Percentiles rank a stretch among this genome's conserved stretches.
phyloP scores from a whole-genome alignment of 768 basidiomycete species.

The Boletales sp. region DNA sequence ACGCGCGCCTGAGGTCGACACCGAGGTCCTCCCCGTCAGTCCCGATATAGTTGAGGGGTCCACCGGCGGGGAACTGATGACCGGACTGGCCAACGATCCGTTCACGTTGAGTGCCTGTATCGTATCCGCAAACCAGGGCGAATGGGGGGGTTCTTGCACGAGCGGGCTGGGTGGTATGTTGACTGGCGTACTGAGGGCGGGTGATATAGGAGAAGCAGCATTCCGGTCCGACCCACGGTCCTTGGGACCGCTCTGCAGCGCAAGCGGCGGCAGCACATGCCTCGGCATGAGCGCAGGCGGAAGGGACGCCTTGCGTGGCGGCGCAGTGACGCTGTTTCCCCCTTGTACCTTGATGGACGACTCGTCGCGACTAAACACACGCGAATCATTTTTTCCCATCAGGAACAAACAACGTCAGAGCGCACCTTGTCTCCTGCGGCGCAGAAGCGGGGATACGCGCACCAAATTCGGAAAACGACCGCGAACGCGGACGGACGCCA shows the following conservation, averaged over 20 bases:
- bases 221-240: slow-evolving; percentile 1
- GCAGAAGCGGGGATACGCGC: slow-evolving; percentile 17
- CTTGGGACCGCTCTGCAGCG: slow-evolving; percentile 4
- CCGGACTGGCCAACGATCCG: slow-evolving; percentile 7
- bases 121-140: slow-evolving; percentile 2
- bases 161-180: slow-evolving; percentile 39
- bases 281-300: slow-evolving; percentile 23
- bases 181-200: slow-evolving; percentile 28
- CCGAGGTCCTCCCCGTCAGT: slow-evolving; percentile 9
- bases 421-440: slow-evolving; percentile 18
- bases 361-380: slow-evolving; percentile 21
- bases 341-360: slow-evolving; percentile 9
- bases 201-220: slow-evolving; percentile 25
- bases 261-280: slow-evolving; percentile 17
- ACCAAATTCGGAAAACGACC: slow-evolving; percentile 76
- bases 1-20: slow-evolving; percentile 11
- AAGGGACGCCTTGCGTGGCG: slow-evolving; percentile 7
- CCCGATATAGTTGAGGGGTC: slow-evolving; percentile 12
- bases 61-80: slow-evolving; percentile 10
- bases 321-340: not conserved
- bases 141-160: slow-evolving; percentile 18
- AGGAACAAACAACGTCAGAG: not conserved
- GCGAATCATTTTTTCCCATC: not conserved
- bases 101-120: not conserved
- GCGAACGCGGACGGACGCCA: slow-evolving; percentile 51